Evolutionary conservation across 1,139 yeast species (phyloP), one percentile per base, ranked within the genome.

Genomic region (Ashbya aceris): DNA sequence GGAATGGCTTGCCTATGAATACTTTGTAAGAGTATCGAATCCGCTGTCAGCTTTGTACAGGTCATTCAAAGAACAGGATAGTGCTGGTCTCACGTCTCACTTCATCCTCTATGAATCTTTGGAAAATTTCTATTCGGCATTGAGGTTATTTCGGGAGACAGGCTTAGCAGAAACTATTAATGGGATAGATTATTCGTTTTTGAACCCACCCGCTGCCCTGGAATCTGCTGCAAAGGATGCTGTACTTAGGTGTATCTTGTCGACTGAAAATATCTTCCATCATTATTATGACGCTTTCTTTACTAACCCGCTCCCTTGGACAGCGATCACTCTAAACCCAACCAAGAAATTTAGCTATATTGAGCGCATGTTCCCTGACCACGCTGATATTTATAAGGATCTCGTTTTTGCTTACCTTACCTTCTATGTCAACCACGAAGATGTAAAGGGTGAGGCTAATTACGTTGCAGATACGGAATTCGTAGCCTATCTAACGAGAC

Each of bases 161-260:
- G 14, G 11, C 5, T 7, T 11, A 20, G 29, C 27, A 3, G 12
- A 10, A 14, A 23, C 6, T 4, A 14, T 34, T 5, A 14, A 34
- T 34, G 29, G 37, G 27, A 23, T 23, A n/a, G 37, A 34, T 23
- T 34, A 34, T 23, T 34, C 37, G 6, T 34, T 34, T 20, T 14
- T 34, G 6, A 23, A 20, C 27, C 37, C 37, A 6, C 37, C 37
- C 10, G 29, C 29, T 5, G 37, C 29, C 11, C 29, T 34, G 37
- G 37, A 23, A 4, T 3, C 11, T 9, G 12, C n/a, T n/a, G n/a
- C 11, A 10, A 10, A 10, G n/a, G 17, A 34, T 10, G 37, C 37
- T 9, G 29, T 34, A 5, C 37, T 34, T 5, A 10, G 29, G 14
- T 34, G 37, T 34, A 29, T 23, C n/a, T 4, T 34, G 29, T 34